phyloP scores from a whole-genome alignment of 345 rosid genomes.

The Diplotaxis tenuifolia region DNA sequence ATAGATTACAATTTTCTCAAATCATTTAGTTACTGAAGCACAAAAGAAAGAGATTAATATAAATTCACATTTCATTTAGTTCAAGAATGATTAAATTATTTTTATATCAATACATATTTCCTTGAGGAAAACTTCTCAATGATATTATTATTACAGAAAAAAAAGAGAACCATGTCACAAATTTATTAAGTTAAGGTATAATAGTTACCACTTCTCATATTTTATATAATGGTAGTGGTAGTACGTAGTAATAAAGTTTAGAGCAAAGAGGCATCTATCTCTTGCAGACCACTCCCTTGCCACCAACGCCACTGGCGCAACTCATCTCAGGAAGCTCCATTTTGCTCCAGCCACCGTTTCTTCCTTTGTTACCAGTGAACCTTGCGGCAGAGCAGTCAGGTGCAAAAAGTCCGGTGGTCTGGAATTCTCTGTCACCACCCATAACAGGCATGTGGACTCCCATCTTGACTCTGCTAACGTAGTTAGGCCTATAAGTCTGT shows the following conservation, averaged over 20 bases:
- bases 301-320: constrained; percentile 48
- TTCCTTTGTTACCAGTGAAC: constrained; percentile 30
- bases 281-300: constrained; percentile 55
- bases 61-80: background rate
- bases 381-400: constrained; percentile 50
- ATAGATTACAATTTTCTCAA: background rate
- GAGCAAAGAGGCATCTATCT: constrained; percentile 30
- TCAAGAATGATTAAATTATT: background rate
- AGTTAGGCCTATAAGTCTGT: constrained; percentile 52
- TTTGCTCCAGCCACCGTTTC: background rate
- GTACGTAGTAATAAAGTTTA: background rate
- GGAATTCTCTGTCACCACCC: constrained; percentile 57
- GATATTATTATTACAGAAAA: background rate
- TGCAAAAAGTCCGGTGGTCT: constrained; percentile 49
- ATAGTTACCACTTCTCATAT: background rate
- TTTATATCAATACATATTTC: background rate
- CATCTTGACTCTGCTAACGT: constrained; percentile 56
- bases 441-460: constrained; percentile 63
- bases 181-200: background rate
- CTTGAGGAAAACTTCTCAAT: background rate
- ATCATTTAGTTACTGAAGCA: background rate
- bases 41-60: background rate
- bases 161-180: background rate
- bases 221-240: constrained; percentile 12
- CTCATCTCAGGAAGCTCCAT: constrained; percentile 41